A percentile compares a stretch with the other conserved stretches of the same genome.
Evolutionary conservation across 2,329 filamentous ascomycete genomes (phyloP).

Genomic region (Fusarium chlamydosporum): DNA sequence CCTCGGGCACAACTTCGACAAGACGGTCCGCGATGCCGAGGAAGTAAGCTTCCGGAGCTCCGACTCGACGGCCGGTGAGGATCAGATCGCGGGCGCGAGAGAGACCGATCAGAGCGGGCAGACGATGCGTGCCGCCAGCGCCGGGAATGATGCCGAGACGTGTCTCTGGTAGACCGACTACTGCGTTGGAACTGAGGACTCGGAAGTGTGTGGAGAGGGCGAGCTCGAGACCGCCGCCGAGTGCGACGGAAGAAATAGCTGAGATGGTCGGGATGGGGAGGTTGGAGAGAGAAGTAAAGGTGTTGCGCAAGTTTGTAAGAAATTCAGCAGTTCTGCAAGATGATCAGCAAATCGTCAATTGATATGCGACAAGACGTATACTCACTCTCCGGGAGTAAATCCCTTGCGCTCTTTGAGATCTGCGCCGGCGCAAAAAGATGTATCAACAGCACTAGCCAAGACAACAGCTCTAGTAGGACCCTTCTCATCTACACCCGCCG

Average conservation of each 20-base stretch:
- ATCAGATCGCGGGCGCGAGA: conserved; percentile 89
- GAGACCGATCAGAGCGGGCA: conserved; percentile 84
- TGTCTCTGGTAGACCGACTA: conserved; percentile 90
- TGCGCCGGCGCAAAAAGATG: conserved; percentile 92
- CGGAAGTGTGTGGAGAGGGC: conserved; percentile 91
- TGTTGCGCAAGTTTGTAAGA: conserved; percentile 80
- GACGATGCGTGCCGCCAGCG: conserved; percentile 90
- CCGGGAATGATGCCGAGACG: conserved; percentile 94
- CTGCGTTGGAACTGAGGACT: conserved; percentile 83
- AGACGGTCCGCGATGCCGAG: conserved; percentile 91
- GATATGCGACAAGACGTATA: conserved; percentile 26
- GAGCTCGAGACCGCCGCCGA: conserved; percentile 94
- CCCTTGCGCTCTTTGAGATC: conserved; percentile 89
- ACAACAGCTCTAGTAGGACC: conserved; percentile 83
- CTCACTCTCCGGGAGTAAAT: conserved; percentile 84
- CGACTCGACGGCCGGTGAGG: conserved; percentile 88
- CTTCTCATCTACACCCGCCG: conserved; percentile 60
- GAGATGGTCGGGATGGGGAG: conserved; percentile 92
- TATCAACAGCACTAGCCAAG: conserved; percentile 86
- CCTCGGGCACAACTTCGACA: conserved; percentile 79
- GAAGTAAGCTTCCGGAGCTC: conserved; percentile 89
- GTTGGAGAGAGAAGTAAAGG: conserved; percentile 78
- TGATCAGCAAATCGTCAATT: conserved; percentile 7
- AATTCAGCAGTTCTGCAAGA: conserved; percentile 79
- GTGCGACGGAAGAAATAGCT: conserved; percentile 85